These are phyloP conservation scores for Zizania latifolia DNA, from an alignment of 176 grass and related monocot species.

Conservation along the genomic window DNA sequence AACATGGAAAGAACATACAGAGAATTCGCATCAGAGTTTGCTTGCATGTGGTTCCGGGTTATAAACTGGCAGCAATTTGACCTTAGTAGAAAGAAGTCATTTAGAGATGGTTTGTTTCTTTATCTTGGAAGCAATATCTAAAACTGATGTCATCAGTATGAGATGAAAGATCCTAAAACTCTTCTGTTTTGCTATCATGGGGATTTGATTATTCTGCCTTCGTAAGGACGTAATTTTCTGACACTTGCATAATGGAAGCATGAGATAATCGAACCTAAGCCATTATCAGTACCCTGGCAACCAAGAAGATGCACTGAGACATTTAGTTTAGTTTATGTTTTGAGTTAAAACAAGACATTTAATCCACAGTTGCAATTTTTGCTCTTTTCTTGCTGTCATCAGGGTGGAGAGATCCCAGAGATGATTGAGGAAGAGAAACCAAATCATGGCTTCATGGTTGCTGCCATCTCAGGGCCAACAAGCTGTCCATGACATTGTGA, in stretches of 20 bases:
- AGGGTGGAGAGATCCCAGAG: constrained; percentile 10
- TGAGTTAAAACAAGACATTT: too few relatives aligned
- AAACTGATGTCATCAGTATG: too few relatives aligned
- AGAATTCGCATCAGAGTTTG: too few relatives aligned
- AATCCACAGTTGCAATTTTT: background rate
- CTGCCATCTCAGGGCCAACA: background rate
- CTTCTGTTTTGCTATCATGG: background rate
- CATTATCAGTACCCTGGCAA: background rate
- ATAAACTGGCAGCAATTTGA: too few relatives aligned
- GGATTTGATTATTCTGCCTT: background rate
- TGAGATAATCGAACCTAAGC: background rate
- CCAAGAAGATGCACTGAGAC: background rate
- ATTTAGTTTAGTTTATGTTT: background rate
- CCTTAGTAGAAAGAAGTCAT: too few relatives aligned
- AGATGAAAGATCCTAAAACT: background rate
- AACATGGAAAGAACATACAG: too few relatives aligned
- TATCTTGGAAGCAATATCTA: too few relatives aligned
- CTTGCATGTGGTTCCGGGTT: too few relatives aligned
- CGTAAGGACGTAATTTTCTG: too few relatives aligned
- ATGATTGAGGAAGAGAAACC: constrained; percentile 36
- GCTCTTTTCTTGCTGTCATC: background rate
- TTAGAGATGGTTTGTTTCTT: too few relatives aligned
- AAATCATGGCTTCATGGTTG: constrained; percentile 13
- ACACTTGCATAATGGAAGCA: background rate
- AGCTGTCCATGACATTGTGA: background rate